These are phyloP conservation scores for Anisodus tanguticus DNA, from an alignment of 257 asterid genomes.

Conservation along the genomic window DNA sequence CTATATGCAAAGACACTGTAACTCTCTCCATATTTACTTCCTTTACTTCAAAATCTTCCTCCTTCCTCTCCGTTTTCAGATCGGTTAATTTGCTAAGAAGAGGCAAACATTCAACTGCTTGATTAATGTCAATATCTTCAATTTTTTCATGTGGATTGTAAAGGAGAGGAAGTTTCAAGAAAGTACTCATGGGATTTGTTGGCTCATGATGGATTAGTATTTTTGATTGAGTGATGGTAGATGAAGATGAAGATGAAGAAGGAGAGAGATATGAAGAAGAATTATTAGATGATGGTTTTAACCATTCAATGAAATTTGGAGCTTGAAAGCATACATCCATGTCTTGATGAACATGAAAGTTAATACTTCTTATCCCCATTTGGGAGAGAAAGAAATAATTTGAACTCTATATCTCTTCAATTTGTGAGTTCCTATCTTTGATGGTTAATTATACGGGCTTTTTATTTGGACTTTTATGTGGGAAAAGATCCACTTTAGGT, in stretches of 20 bases:
- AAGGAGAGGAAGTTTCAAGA: conserved; percentile 54
- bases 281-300: conserved; percentile 51
- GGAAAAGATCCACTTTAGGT: conserved; percentile 54
- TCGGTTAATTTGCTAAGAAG: conserved; percentile 69
- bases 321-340: conserved; percentile 52
- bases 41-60: conserved; percentile 39
- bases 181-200: conserved; percentile 44
- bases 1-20: conserved; percentile 72
- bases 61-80: conserved; percentile 39
- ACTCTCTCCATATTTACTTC: conserved; percentile 50
- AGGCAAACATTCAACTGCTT: conserved; percentile 69
- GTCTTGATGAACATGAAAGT: conserved; percentile 47
- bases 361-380: conserved; percentile 41
- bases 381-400: conserved; percentile 30
- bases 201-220: neutral
- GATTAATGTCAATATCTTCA: conserved; percentile 26
- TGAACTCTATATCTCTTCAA: conserved; percentile 32
- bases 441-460: conserved; percentile 23
- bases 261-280: conserved; percentile 28
- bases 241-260: conserved; percentile 34
- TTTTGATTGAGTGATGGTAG: conserved; percentile 35
- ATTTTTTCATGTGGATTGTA: conserved; percentile 38
- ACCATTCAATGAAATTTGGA: conserved; percentile 66
- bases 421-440: neutral
- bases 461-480: conserved; percentile 26